Percentiles rank a stretch among this genome's conserved stretches.
Conservation (phyloP, 768 basidiomycete genomes). For the Gelatoporia subvermispora region DNA sequence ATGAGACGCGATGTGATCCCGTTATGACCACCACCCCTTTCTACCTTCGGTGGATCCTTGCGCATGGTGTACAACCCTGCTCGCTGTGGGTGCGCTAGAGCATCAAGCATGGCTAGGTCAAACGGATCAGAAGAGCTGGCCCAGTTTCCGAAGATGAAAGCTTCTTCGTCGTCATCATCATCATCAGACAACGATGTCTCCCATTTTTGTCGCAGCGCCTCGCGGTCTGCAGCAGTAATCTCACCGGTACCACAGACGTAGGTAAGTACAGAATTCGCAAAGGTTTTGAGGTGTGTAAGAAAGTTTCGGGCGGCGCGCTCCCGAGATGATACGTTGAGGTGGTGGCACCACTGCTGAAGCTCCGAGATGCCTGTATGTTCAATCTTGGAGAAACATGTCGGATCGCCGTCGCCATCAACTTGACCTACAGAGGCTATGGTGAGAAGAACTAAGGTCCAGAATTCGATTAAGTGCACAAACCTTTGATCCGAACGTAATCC, state of each 20-base stretch:
- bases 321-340: conserved; percentile 48
- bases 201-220: conserved; percentile 46
- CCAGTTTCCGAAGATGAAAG: conserved; percentile 9
- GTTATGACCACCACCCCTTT: conserved; percentile 34
- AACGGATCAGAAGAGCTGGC: conserved; percentile 23
- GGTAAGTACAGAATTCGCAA: conserved; percentile 40
- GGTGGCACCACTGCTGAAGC: conserved; percentile 54
- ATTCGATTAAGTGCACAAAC: conserved; percentile 24
- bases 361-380: conserved; percentile 52
- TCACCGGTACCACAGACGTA: conserved; percentile 49
- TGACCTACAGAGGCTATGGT: conserved; percentile 35
- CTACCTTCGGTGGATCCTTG: conserved; percentile 33
- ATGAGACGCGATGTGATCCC: conserved; percentile 45
- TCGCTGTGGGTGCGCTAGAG: conserved; percentile 12
- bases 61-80: conserved; percentile 30
- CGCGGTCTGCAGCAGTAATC: conserved; percentile 48
- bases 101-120: conserved; percentile 25
- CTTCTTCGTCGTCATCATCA: conserved; percentile 17
- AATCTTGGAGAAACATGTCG: conserved; percentile 49
- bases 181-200: conserved; percentile 34
- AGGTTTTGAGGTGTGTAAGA: conserved; percentile 42
- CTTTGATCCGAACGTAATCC: conserved; percentile 54
- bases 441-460: not conserved
- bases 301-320: conserved; percentile 41
- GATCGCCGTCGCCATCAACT: conserved; percentile 55